These are phyloP conservation scores for Coix lacrymajobi DNA, from an alignment of 176 grass and related monocot species.

Conservation along the genomic window DNA sequence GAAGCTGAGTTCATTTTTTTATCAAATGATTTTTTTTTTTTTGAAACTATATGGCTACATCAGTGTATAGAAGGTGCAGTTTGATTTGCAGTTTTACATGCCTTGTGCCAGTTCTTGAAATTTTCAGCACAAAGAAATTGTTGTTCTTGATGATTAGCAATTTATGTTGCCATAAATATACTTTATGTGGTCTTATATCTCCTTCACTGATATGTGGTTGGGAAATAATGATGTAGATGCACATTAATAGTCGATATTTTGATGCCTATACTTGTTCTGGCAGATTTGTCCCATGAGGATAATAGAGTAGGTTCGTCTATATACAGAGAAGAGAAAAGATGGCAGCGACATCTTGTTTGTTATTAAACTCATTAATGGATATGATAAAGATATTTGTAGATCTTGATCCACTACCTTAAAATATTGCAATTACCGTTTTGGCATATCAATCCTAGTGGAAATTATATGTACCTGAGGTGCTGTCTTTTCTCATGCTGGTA, in stretches of 20 bases:
- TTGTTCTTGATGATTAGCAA: not conserved
- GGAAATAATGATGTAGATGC: not conserved
- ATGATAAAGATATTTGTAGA: not conserved
- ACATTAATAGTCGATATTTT: not conserved
- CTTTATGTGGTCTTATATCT: not conserved
- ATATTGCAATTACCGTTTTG: not conserved
- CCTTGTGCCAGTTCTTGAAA: not conserved
- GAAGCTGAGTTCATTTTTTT: not conserved
- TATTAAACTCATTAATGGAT: not conserved
- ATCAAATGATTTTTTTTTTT: not conserved
- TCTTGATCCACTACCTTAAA: not conserved
- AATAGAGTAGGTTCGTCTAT: not conserved
- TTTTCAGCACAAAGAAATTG: not conserved
- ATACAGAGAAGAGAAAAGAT: not conserved
- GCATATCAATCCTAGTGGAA: not conserved
- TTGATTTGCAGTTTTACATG: no score
- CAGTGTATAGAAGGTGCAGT: not conserved
- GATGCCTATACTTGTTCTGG: not conserved
- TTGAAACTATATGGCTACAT: not conserved
- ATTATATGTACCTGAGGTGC: not conserved
- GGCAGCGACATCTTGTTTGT: not conserved
- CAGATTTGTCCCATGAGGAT: not conserved
- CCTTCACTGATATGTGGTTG: conserved; percentile 10
- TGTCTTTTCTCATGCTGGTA: not conserved
- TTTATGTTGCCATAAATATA: not conserved